These are phyloP conservation scores for Cordyceps pruinosa DNA, from an alignment of 2,329 filamentous ascomycete genomes.

Conservation along the genomic window DNA sequence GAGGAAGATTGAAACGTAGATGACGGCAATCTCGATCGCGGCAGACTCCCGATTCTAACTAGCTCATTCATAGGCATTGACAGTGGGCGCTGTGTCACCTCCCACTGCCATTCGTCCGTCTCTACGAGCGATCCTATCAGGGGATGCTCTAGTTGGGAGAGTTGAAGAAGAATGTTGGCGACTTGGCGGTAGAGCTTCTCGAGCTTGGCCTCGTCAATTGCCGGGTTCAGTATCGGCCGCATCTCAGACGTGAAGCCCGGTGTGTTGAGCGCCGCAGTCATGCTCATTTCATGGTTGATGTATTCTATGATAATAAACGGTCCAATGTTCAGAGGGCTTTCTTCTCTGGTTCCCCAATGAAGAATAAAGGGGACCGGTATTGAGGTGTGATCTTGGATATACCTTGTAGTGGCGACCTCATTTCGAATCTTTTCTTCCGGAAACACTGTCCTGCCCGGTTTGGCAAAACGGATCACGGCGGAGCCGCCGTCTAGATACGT, in stretches of 20 bases:
- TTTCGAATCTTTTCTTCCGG: slow-evolving; percentile 14
- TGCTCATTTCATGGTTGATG: slow-evolving; percentile 3
- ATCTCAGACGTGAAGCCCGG: background rate
- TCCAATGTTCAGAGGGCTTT: slow-evolving; percentile 13
- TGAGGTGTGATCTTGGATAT: slow-evolving; percentile 11
- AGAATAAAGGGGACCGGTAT: slow-evolving; percentile 14
- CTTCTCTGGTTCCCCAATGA: slow-evolving; percentile 13
- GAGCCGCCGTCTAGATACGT: slow-evolving; percentile 2
- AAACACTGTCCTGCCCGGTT: slow-evolving; percentile 11
- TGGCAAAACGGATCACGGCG: slow-evolving; percentile 8
- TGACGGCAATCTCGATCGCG: background rate
- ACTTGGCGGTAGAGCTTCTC: slow-evolving; percentile 11
- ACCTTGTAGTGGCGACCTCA: slow-evolving; percentile 14
- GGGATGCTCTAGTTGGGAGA: background rate
- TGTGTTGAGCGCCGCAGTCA: slow-evolving; percentile 12
- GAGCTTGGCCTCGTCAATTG: slow-evolving; percentile 8
- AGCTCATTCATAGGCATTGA: slow-evolving; percentile 1
- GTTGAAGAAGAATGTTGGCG: slow-evolving; percentile 8
- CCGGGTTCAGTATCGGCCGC: slow-evolving; percentile 1
- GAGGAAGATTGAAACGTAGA: background rate
- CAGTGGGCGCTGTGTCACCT: background rate
- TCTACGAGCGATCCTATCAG: background rate
- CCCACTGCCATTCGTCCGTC: background rate
- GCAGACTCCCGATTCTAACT: background rate
- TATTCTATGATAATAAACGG: slow-evolving; percentile 17